These are phyloP conservation scores for Zostera marina DNA, from an alignment of 116 monocot species.

Conservation along the genomic window DNA sequence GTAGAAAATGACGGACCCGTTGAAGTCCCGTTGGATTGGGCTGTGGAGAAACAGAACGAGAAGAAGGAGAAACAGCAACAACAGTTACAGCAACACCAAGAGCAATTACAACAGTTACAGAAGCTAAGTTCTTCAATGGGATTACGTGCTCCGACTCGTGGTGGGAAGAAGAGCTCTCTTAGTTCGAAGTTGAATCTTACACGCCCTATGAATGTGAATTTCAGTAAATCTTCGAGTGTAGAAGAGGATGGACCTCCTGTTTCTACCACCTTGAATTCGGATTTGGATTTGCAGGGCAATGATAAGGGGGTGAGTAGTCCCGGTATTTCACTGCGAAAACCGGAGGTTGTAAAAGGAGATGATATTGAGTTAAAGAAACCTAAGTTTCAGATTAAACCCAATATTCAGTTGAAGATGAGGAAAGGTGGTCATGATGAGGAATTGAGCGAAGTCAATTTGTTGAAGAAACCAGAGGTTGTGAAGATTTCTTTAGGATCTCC, in stretches of 20 bases:
- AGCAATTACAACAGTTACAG: conserved; percentile 1
- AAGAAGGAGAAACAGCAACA: neutral
- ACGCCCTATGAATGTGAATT: conserved; percentile 5
- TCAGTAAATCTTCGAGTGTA: neutral
- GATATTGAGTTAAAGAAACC: conserved; percentile 23
- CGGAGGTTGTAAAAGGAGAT: conserved; percentile 31
- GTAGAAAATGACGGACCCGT: neutral
- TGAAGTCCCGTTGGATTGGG: conserved; percentile 11
- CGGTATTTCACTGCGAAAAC: conserved; percentile 61
- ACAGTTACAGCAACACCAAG: neutral
- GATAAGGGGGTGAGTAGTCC: neutral
- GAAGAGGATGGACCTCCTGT: neutral
- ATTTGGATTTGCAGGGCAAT: neutral
- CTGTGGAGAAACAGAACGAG: neutral
- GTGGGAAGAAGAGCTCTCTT: neutral
- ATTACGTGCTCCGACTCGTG: conserved; percentile 5
- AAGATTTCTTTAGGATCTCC: conserved; percentile 13
- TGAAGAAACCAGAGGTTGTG: conserved; percentile 66
- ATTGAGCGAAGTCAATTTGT: conserved; percentile 30
- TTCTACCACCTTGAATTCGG: neutral
- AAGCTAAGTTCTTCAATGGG: neutral
- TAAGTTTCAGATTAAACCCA: conserved; percentile 43
- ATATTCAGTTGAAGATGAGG: conserved; percentile 53
- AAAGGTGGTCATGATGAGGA: conserved; percentile 21
- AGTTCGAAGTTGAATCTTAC: conserved; percentile 4